Percentiles rank a stretch among this genome's conserved stretches.
phyloP scores from a whole-genome alignment of 495 filamentous ascomycete species.

The Lasiosphaeria hispida region DNA sequence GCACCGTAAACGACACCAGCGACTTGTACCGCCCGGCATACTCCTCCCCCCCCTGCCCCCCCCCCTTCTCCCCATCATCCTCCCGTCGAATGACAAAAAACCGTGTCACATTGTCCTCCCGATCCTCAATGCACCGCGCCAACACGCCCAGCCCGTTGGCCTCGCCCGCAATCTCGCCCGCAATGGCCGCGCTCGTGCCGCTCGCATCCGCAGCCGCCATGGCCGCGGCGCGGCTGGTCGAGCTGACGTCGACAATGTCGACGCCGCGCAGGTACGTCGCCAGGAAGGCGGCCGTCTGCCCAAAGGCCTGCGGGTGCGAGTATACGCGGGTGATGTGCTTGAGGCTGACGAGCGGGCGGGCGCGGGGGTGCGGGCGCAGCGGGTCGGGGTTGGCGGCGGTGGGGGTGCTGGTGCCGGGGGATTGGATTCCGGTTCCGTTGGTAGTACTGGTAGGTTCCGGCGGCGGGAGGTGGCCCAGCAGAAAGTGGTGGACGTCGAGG shows the following conservation, averaged over 20 bases:
- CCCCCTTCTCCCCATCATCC: conserved; percentile 10
- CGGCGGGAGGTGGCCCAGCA: conserved; percentile 50
- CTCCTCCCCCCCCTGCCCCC: neutral
- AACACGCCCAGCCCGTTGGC: conserved; percentile 65
- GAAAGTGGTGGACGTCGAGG: conserved; percentile 79
- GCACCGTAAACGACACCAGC: conserved; percentile 76
- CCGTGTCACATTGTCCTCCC: conserved; percentile 77
- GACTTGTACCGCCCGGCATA: conserved; percentile 54
- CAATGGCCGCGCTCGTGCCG: conserved; percentile 71
- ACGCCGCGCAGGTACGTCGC: conserved; percentile 60
- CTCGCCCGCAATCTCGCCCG: conserved; percentile 68
- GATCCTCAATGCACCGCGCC: conserved; percentile 76
- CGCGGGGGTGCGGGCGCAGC: conserved; percentile 15
- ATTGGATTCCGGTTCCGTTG: too few species aligned
- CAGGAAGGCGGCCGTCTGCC: conserved; percentile 82
- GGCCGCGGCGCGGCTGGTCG: conserved; percentile 78
- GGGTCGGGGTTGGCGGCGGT: neutral
- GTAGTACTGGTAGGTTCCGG: neutral
- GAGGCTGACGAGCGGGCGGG: conserved; percentile 39
- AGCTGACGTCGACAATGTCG: conserved; percentile 80
- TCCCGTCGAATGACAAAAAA: conserved; percentile 72
- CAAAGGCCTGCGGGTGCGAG: conserved; percentile 92
- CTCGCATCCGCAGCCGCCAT: conserved; percentile 59
- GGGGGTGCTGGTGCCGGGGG: too few species aligned
- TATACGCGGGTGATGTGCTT: conserved; percentile 62